Evolutionary conservation across 2,329 filamentous ascomycete species (phyloP).

Genomic region (Cytospora paraplurivora): DNA sequence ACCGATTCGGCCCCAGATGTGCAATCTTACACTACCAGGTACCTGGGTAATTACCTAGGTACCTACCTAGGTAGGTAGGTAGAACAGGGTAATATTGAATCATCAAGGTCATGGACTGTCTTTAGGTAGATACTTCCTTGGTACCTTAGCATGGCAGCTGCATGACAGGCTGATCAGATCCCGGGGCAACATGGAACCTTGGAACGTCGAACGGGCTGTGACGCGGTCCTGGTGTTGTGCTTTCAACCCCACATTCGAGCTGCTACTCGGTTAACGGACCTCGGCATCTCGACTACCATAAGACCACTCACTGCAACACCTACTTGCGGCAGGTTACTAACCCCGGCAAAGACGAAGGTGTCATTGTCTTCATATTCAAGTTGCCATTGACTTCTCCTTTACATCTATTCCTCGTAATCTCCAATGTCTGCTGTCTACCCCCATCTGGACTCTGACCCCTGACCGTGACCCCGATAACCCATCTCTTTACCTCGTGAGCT

Average conservation of each 20-base stretch:
- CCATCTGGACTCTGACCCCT: neutral
- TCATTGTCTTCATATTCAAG: too few relatives aligned
- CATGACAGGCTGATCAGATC: slow-evolving; percentile 2
- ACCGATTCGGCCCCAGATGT: neutral
- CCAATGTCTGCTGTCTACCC: neutral
- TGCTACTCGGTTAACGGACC: slow-evolving; percentile 20
- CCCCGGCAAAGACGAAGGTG: too few relatives aligned
- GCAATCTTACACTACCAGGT: neutral
- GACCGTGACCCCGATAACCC: neutral
- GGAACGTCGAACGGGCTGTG: neutral
- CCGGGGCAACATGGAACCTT: neutral
- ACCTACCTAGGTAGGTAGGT: slow-evolving; percentile 3
- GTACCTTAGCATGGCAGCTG: too few relatives aligned
- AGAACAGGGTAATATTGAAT: neutral
- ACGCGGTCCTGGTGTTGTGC: too few relatives aligned
- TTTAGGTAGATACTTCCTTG: too few relatives aligned
- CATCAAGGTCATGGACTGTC: too few relatives aligned
- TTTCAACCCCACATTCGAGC: slow-evolving; percentile 22
- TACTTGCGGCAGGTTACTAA: too few relatives aligned
- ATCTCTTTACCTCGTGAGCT: slow-evolving; percentile 29
- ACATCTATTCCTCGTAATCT: neutral
- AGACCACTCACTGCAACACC: too few relatives aligned
- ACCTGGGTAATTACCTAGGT: neutral
- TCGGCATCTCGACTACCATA: slow-evolving; percentile 21
- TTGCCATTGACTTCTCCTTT: too few relatives aligned